Percentiles rank a stretch among this genome's conserved stretches.
phyloP scores from a whole-genome alignment of 129 eudicot genomes.

The Scalesia atractyloides region DNA sequence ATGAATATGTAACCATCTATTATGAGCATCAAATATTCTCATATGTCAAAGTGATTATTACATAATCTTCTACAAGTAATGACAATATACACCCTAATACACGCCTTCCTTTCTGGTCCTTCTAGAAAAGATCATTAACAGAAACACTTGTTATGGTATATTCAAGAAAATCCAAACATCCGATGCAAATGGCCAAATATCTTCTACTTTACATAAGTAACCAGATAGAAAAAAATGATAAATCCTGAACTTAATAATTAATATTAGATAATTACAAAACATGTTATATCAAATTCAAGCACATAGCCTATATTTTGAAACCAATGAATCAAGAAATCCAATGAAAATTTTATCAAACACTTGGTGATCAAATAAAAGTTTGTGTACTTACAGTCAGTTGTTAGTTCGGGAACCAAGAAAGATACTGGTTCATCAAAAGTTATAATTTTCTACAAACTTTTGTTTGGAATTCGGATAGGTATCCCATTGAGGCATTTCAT shows the following conservation, averaged over 20 bases:
- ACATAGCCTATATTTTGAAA: neutral
- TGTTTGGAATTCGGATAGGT: no score
- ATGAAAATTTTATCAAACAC: neutral
- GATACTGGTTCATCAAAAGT: neutral
- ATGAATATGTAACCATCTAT: neutral
- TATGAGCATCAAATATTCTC: slow-evolving; percentile 23
- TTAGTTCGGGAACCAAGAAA: neutral
- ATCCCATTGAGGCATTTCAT: neutral
- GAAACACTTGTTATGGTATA: neutral
- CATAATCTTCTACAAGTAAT: slow-evolving; percentile 5
- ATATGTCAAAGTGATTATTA: slow-evolving; percentile 8
- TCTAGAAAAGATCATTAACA: neutral
- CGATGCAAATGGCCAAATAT: neutral
- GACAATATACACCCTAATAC: slow-evolving; percentile 13
- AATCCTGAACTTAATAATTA: neutral
- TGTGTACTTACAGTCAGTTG: neutral
- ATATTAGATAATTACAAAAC: neutral
- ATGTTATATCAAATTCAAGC: neutral
- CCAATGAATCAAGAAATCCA: neutral
- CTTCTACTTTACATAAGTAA: neutral
- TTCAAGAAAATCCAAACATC: no score
- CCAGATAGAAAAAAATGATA: neutral
- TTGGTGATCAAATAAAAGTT: neutral
- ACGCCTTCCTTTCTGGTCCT: slow-evolving; percentile 9
- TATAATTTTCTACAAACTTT: no score